Evolutionary conservation across 2,329 filamentous ascomycete species (phyloP).

Genomic region (Claviceps sorghi): DNA sequence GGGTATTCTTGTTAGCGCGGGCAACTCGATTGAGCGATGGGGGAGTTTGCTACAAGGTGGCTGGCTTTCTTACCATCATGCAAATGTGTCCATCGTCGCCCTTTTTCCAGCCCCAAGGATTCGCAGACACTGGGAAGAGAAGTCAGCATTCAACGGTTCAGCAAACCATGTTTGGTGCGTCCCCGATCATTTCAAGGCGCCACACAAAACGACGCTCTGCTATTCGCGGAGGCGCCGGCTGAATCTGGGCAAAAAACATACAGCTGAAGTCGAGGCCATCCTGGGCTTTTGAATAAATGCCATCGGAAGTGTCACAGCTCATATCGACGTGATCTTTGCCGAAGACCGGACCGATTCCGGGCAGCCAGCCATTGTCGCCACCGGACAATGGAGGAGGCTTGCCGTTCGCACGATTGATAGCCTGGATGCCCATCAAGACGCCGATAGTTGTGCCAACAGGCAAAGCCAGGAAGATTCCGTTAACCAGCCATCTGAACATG

Average conservation of each 20-base stretch:
- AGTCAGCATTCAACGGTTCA: neutral
- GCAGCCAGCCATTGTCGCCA: conserved; percentile 9
- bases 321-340: conserved; percentile 21
- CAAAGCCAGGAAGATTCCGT: conserved; percentile 32
- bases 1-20: neutral
- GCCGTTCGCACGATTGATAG: conserved; percentile 26
- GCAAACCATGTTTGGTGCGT: neutral
- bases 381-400: conserved; percentile 27
- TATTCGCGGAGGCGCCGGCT: neutral
- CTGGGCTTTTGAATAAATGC: conserved; percentile 28
- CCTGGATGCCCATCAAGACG: conserved; percentile 33
- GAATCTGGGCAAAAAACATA: conserved; percentile 18
- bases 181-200: neutral
- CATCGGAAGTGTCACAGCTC: conserved; percentile 29
- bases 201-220: neutral
- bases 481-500: conserved; percentile 33
- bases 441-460: conserved; percentile 35
- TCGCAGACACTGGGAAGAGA: conserved; percentile 33
- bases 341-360: conserved; percentile 1
- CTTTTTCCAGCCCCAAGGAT: conserved; percentile 35
- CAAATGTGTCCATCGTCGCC: conserved; percentile 28
- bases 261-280: conserved; percentile 30
- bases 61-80: conserved; percentile 29
- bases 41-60: too few species aligned
- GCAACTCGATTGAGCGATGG: neutral